phyloP scores from a whole-genome alignment of 2,329 filamentous ascomycete species.

The Dissoconium aciculare region DNA sequence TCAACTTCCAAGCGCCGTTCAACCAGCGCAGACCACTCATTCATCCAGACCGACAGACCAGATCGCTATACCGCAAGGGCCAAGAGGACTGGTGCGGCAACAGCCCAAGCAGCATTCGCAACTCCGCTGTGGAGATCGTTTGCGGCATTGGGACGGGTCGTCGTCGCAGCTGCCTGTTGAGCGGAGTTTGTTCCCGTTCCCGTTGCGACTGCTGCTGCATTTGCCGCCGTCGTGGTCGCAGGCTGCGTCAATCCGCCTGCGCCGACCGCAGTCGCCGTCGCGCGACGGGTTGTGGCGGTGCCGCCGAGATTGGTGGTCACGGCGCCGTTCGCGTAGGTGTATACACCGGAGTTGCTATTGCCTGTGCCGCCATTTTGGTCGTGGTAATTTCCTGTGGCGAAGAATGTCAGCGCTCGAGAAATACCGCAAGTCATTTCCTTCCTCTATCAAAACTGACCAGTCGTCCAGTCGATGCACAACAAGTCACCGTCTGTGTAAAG shows the following conservation, averaged over 20 bases:
- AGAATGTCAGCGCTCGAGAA: neutral
- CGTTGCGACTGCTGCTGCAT: neutral
- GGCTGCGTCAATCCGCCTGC: no score
- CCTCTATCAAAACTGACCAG: slow-evolving; percentile 3
- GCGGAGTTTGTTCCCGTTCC: neutral
- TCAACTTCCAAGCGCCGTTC: no score
- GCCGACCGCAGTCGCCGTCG: neutral
- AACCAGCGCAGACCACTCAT: no score
- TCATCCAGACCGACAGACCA: no score
- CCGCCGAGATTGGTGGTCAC: neutral
- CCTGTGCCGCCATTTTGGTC: slow-evolving; percentile 7
- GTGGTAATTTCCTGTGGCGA: slow-evolving; percentile 7
- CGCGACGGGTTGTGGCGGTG: neutral
- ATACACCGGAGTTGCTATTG: slow-evolving; percentile 6
- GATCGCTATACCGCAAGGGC: no score
- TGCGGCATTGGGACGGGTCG: neutral
- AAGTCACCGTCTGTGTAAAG: slow-evolving; percentile 2
- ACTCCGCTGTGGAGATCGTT: slow-evolving; percentile 17
- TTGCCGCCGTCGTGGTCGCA: no score
- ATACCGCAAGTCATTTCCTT: neutral
- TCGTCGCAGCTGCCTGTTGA: neutral
- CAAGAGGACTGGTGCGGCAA: neutral
- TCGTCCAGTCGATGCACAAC: slow-evolving; percentile 4
- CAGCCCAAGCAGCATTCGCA: slow-evolving; percentile 1
- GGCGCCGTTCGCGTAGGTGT: slow-evolving; percentile 7